phyloP scores from a whole-genome alignment of 2,329 filamentous ascomycete species.

The Aspergillus fructus region DNA sequence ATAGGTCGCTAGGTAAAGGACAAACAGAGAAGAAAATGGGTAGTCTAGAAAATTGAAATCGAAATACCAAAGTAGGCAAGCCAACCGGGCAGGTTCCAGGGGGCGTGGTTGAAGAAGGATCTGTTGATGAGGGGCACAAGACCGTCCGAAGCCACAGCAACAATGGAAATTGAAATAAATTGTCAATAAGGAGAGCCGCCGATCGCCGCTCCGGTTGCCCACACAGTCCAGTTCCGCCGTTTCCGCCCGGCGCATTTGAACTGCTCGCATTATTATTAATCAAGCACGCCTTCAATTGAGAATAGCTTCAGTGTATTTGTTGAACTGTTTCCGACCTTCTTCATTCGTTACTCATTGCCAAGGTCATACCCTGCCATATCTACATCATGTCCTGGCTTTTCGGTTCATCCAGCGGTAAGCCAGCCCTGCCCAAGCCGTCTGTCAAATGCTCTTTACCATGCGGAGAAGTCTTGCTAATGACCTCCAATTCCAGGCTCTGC shows the following conservation, averaged over 20 bases:
- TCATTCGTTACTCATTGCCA: slow-evolving; percentile 2
- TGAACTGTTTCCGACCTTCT: not conserved
- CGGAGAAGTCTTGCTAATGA: not conserved
- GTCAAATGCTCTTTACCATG: not conserved
- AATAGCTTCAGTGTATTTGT: not conserved
- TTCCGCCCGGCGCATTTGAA: slow-evolving; percentile 6
- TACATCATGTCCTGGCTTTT: slow-evolving; percentile 37
- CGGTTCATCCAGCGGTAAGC: slow-evolving; percentile 35
- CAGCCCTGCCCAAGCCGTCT: not conserved
- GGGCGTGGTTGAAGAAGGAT: not conserved
- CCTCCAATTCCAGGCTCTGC: slow-evolving; percentile 4
- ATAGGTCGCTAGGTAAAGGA: slow-evolving; percentile 1
- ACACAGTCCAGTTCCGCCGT: slow-evolving; percentile 21
- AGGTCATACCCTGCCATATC: not conserved
- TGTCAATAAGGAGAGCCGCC: slow-evolving; percentile 14
- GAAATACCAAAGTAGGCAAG: not conserved
- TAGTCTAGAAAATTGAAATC: not conserved
- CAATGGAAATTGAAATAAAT: slow-evolving; percentile 2
- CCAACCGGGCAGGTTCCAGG: not conserved
- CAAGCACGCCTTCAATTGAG: slow-evolving; percentile 14
- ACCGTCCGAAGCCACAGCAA: not conserved
- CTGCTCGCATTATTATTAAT: slow-evolving; percentile 19
- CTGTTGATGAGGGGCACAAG: slow-evolving; percentile 1
- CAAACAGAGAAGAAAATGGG: not conserved
- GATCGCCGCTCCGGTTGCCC: slow-evolving; percentile 20